Evolutionary conservation across 2,329 filamentous ascomycete species (phyloP), one percentile per base, ranked within the genome.

Genomic region (Penicillium sp.): DNA sequence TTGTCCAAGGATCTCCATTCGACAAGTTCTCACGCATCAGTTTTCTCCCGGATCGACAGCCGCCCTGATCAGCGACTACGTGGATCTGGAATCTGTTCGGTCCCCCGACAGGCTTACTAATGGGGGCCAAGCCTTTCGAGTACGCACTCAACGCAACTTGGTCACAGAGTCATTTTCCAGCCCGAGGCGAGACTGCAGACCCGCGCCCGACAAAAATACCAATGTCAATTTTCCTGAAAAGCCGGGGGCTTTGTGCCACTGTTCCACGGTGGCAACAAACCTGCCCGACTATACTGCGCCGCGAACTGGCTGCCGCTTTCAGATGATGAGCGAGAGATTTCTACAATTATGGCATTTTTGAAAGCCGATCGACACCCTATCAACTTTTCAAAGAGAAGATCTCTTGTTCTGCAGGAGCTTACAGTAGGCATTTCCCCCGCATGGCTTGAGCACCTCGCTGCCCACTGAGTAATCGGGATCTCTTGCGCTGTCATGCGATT

Each of bases 201-300:
- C 31, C 9, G 38, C 29, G 51, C 49, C 52, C 47, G 39, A 57
- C 54, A n/a, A 38, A 47, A 55, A 51, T 52, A 21, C 18, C 9
- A 16, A 53, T 38, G 26, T 15, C 45, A 53, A 42, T 41, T 23
- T 9, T 41, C 3, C 18, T 47, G 45, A 33, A 43, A 23, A 46
- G 41, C 16, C 44, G 34, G n/a, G 42, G 33, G 41, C 13, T 10
- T 45, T 12, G 29, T 45, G 45, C 50, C 28, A 42, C 18, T n/a
- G 33, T 16, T 42, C 23, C 1, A 10, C 24, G 38, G 12, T 48
- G 38, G 12, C 12, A 28, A 10, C 15, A 23, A 15, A 44, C 10
- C 31, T 36, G 6, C 48, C 18, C 28, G 15, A 39, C 26, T 36
- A 23, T 51, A 38, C 21, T 16, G 41, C 7, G 29, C 45, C 34